Conservation (phyloP, 169 alveolate species). For the Plasmodium coatneyi region DNA sequence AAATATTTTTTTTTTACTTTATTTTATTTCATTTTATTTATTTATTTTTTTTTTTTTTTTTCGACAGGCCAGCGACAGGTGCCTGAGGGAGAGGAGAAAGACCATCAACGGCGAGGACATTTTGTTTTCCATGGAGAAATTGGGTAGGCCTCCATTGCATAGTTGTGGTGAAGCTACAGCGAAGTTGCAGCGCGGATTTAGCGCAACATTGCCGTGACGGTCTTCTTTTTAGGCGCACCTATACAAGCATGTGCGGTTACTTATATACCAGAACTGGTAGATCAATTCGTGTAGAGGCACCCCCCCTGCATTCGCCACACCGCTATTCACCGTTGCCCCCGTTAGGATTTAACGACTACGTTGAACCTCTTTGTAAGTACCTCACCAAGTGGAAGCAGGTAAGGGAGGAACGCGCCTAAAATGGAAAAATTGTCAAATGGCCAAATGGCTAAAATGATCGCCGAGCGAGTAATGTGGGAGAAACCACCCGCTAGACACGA, state of each 20-base stretch:
- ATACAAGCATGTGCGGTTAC: not conserved
- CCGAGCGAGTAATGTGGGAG: not conserved
- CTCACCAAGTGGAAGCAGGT: slow-evolving; percentile 88
- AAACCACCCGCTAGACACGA: not conserved
- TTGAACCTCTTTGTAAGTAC: slow-evolving; percentile 86
- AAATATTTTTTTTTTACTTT: not conserved
- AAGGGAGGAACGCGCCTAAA: slow-evolving; percentile 10
- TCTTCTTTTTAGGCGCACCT: not conserved
- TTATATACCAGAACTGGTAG: not conserved
- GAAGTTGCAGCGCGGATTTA: not conserved
- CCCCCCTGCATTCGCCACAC: not conserved
- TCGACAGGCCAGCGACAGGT: slow-evolving; percentile 93
- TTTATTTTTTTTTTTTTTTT: not conserved
- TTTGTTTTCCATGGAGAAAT: slow-evolving; percentile 90
- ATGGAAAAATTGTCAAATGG: not conserved
- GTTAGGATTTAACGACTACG: slow-evolving; percentile 83
- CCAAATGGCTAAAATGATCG: not conserved
- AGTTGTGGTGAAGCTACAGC: not conserved
- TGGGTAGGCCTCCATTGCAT: slow-evolving; percentile 82
- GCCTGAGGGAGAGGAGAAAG: slow-evolving; percentile 93
- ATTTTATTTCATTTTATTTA: not conserved
- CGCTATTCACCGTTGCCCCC: not conserved
- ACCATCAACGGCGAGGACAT: slow-evolving; percentile 96
- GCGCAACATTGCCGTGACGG: not conserved
- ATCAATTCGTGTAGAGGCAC: not conserved